Base-by-base conservation (phyloP, 306 rosid species). In the Dryas drummondii region DNA sequence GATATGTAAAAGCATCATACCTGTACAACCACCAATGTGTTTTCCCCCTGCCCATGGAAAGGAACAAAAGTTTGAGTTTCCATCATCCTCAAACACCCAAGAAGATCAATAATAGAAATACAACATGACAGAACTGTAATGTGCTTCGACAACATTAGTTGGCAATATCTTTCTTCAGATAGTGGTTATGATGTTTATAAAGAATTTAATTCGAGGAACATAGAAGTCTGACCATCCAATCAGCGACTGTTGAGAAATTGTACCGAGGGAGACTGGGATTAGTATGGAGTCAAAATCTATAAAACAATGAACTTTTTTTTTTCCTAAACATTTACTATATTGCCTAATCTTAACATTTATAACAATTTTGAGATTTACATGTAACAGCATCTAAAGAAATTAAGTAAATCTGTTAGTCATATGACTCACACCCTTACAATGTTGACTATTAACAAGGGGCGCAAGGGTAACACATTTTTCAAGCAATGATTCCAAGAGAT, bases 21-120 rank as follows among this genome's bases (percentile, higher is more conserved):
- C 97, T 85, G 97, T 82, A 87, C 97, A 94, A 51, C 99, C 99
- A 9, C 97, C 99, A 54, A 94, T 90, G 74, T 92, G 98, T 46
- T 90, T 85, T 72, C 99, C 98, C 60, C 97, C 97, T 94, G 97
- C 40, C 48, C 72, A 85, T 53, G 60, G 54, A 80, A 77, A 80
- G 70, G 7, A 80, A n/a, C 6, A 68, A 45, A 52, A 12, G 55
- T 59, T 57, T 69, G 41, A 78, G 88, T 51, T 66, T 84, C 26
- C 16, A 70, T 42, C 76, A 78, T 42, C 54, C 73, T 50, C 46
- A 73, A 49, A 55, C 61, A 67, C 32, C 72, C 55, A 70, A 45
- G 48, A 32, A 71, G 44, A 58, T 66, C 68, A 53, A 50, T 19
- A 15, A 27, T 54, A 15, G 41, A 64, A 32, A n/a, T 32, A 53